These are phyloP conservation scores for Annulohypoxylon nitens DNA, from an alignment of 495 filamentous ascomycete species.

Conservation along the genomic window DNA sequence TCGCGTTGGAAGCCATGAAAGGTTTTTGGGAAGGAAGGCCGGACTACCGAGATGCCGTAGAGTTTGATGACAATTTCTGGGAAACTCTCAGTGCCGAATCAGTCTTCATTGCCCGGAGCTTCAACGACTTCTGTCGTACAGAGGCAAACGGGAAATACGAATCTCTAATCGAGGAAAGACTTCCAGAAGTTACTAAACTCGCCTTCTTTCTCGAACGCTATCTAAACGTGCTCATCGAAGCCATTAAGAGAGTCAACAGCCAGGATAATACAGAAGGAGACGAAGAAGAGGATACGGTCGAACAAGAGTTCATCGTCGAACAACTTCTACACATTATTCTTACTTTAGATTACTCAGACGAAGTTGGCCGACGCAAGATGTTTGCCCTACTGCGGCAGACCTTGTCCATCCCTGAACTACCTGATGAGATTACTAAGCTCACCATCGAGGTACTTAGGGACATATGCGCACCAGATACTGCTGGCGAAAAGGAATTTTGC, in stretches of 20 bases:
- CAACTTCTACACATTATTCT: constrained; percentile 93
- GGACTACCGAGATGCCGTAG: constrained; percentile 85
- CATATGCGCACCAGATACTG: constrained; percentile 80
- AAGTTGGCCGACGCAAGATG: constrained; percentile 95
- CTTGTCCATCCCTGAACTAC: constrained; percentile 85
- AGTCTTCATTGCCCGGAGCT: constrained; percentile 87
- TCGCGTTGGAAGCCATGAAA: constrained; percentile 91
- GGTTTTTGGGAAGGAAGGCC: constrained; percentile 95
- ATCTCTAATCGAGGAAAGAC: constrained; percentile 84
- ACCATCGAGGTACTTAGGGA: constrained; percentile 83
- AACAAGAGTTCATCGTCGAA: constrained; percentile 94
- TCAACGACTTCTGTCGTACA: constrained; percentile 89
- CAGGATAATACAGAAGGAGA: constrained; percentile 68
- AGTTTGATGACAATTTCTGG: constrained; percentile 90
- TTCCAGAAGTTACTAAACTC: constrained; percentile 92
- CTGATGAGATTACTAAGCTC: constrained; percentile 92
- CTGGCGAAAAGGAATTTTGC: constrained; percentile 93
- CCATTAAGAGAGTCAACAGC: constrained; percentile 67
- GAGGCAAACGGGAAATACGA: constrained; percentile 79
- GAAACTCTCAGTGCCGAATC: constrained; percentile 86
- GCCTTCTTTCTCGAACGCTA: constrained; percentile 86
- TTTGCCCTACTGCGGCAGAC: constrained; percentile 87
- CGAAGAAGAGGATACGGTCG: constrained; percentile 82
- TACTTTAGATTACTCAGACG: constrained; percentile 93
- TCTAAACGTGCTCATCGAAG: constrained; percentile 78